Base-by-base conservation (phyloP, 225 moss, liverwort and hornwort genomes). In the Neckera pumila region DNA sequence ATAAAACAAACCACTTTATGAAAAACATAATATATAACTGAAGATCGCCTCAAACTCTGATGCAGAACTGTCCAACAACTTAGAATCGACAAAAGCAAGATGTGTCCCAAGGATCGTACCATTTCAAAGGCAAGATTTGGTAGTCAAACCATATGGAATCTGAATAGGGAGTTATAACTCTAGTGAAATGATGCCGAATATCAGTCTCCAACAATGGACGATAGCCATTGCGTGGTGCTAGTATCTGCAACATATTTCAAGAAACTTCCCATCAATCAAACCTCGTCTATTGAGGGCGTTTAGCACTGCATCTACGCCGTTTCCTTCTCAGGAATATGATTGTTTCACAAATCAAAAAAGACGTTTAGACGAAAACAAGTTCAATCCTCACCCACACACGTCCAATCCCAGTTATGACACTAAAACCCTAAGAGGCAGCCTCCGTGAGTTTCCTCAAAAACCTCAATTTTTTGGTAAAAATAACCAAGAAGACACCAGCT, bases 121-220 rank as follows among this genome's bases (percentile, higher is more conserved):
- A 97, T 91, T 96, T 96, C 82, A 96, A 89, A 65, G 96, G 96
- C 89, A 96, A 88, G 40, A 95, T 93, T 88, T 93, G 92, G 77
- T 94, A 95, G 80, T 94, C 96, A 90, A 97, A 97, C 97, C 96
- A 99, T 80, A 97, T 90, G 69, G 93, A 93, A 88, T 97, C 95
- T 54, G 95, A 91, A 88, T 94, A 93, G 73, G 94, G 88, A 87
- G 94, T 91, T 78, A 93, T 74, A 63, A 90, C 90, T 82, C 94
- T 93, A 63, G 92, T 92, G 72, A 96, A 96, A 87, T 95, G 93
- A 80, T 93, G 89, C 67, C 94, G 95, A 83, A 99, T 93, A 82
- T 93, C 89, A 76, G 90, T 90, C 78, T 93, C 96, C 85, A 97
- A 92, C 77, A 95, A 93, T 51, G 96, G 96, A 83, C 96, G 87